Evolutionary conservation across 306 rosid species (phyloP).

Genomic region (Citrullus amarus): DNA sequence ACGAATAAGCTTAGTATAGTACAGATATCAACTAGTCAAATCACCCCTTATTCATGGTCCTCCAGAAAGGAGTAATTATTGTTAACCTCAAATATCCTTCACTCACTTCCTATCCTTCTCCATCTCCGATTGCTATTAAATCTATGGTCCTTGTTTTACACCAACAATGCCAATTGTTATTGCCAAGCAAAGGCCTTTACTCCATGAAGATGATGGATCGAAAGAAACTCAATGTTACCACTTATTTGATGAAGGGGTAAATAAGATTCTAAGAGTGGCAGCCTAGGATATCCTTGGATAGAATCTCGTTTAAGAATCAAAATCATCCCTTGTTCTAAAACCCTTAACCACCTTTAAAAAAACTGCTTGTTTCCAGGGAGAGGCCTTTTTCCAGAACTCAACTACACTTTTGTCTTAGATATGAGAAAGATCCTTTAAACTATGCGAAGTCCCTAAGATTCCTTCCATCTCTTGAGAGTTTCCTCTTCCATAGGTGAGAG

Average conservation of each 20-base stretch:
- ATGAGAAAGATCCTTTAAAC: neutral
- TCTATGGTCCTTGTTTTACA: neutral
- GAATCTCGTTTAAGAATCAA: neutral
- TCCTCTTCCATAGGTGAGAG: neutral
- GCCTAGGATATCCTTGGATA: neutral
- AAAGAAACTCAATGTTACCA: neutral
- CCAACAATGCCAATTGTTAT: neutral
- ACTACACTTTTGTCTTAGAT: neutral
- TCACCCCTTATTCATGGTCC: neutral
- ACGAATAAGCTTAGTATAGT: neutral
- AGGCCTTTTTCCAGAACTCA: neutral
- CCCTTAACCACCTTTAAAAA: neutral
- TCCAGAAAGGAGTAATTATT: neutral
- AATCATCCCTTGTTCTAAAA: neutral
- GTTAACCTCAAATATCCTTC: neutral
- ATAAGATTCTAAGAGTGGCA: neutral
- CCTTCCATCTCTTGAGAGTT: neutral
- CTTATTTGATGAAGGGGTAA: neutral
- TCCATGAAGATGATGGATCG: neutral
- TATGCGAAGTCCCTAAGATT: neutral
- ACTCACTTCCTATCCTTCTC: neutral
- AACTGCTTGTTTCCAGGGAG: neutral
- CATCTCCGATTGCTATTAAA: neutral
- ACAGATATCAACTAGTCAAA: neutral
- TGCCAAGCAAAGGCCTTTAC: neutral